Evolutionary conservation across 306 rosid genomes (phyloP).

Genomic region (Gillenia trifoliata): DNA sequence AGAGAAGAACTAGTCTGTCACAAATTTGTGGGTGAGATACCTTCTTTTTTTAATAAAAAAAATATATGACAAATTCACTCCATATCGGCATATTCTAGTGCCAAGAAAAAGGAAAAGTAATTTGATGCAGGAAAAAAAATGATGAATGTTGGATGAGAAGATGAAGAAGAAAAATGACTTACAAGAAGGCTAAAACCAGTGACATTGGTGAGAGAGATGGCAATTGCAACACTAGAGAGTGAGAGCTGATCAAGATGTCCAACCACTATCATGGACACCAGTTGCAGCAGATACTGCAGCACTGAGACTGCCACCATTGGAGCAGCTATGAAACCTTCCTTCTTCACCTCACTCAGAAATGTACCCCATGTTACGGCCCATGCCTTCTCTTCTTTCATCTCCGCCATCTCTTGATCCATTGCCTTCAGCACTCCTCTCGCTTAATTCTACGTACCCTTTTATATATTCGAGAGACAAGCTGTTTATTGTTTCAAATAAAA

Average conservation of each 20-base stretch:
- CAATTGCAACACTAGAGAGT: slow-evolving; percentile 25
- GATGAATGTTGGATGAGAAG: neutral
- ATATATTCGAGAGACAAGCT: too few relatives aligned
- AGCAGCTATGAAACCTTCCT: slow-evolving; percentile 11
- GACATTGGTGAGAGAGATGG: slow-evolving; percentile 31
- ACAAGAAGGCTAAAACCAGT: slow-evolving; percentile 30
- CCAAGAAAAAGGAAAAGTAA: neutral
- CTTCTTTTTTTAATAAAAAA: too few relatives aligned
- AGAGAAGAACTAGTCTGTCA: too few relatives aligned
- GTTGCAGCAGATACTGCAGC: slow-evolving; percentile 22
- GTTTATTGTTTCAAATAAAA: too few relatives aligned
- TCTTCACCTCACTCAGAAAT: slow-evolving; percentile 19
- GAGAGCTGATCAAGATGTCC: slow-evolving; percentile 26
- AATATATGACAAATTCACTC: too few relatives aligned
- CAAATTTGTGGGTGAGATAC: too few relatives aligned
- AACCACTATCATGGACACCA: slow-evolving; percentile 24
- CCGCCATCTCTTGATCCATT: neutral
- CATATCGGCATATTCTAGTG: neutral
- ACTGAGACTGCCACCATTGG: slow-evolving; percentile 32
- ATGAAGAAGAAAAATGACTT: neutral
- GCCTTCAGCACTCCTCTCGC: neutral
- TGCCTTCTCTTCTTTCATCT: neutral
- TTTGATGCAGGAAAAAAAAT: neutral
- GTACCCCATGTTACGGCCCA: slow-evolving; percentile 6
- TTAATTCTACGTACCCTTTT: neutral